Evolutionary conservation across 352 stramenopile genomes (phyloP).

Genomic region (Discostella stelligera): DNA sequence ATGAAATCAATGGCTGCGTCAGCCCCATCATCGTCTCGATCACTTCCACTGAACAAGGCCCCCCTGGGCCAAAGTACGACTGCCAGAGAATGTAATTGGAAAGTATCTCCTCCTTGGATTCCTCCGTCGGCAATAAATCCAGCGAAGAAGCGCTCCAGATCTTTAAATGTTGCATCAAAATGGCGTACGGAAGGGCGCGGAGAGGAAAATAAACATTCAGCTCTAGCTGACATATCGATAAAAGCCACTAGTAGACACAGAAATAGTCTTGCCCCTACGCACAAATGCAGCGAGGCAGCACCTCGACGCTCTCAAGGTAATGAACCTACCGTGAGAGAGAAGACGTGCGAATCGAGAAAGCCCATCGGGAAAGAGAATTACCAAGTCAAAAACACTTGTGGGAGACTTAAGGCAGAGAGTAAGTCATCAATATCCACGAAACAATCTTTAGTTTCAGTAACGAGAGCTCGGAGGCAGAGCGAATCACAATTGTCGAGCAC

Average conservation of each 20-base stretch:
- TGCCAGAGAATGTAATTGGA: constrained; percentile 10
- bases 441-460: constrained; percentile 28
- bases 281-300: neutral
- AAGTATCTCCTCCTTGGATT: constrained; percentile 18
- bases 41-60: neutral
- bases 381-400: neutral
- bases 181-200: neutral
- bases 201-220: neutral
- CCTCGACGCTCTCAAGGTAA: neutral
- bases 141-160: constrained; percentile 34
- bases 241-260: no score
- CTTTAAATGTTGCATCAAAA: neutral
- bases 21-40: neutral
- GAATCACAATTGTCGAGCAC: constrained; percentile 1
- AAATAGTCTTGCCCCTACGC: neutral
- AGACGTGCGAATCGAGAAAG: constrained; percentile 2
- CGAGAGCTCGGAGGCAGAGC: constrained; percentile 27
- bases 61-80: neutral
- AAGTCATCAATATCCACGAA: constrained; percentile 31
- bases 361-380: constrained; percentile 27
- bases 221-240: neutral
- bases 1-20: neutral
- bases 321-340: constrained; percentile 11
- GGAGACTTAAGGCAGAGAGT: neutral
- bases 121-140: constrained; percentile 31